Evolutionary conservation across 345 rosid species (phyloP).

Genomic region (Stellera chamaejasme): DNA sequence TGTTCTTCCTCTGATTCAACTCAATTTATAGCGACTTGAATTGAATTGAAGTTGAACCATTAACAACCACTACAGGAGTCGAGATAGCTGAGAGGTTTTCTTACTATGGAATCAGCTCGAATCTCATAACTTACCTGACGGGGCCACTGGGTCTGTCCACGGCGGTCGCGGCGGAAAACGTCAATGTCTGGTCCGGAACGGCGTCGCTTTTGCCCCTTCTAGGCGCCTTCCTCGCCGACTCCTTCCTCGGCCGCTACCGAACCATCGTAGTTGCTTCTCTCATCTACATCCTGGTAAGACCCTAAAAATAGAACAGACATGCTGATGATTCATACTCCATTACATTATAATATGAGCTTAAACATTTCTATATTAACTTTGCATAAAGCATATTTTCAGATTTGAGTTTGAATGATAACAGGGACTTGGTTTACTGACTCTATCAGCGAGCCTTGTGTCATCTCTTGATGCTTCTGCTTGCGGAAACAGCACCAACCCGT

Average conservation of each 20-base stretch:
- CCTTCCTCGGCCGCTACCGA: slow-evolving; percentile 1
- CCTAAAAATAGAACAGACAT: no score
- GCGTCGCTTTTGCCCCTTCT: slow-evolving; percentile 1
- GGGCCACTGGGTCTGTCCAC: slow-evolving; percentile 12
- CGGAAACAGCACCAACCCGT: slow-evolving; percentile 3
- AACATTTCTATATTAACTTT: no score
- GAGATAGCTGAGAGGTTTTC: slow-evolving; percentile 12
- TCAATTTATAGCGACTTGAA: no score
- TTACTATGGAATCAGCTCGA: slow-evolving; percentile 8
- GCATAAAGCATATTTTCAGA: background rate
- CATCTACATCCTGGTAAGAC: slow-evolving; percentile 1
- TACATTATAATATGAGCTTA: no score
- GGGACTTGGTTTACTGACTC: slow-evolving; percentile 40
- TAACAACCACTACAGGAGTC: background rate
- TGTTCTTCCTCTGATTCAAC: no score
- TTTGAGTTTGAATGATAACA: slow-evolving; percentile 9
- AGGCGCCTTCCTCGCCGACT: background rate
- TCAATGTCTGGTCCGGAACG: slow-evolving; percentile 7
- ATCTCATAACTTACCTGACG: slow-evolving; percentile 12
- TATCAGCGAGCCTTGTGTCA: slow-evolving; percentile 21
- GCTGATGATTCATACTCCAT: no score
- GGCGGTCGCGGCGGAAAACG: slow-evolving; percentile 7
- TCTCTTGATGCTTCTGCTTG: slow-evolving; percentile 3
- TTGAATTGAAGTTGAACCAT: no score
- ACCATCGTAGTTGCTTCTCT: background rate